Conservation (phyloP, 2,329 filamentous ascomycete genomes). For the Nigrospora osmanthi region DNA sequence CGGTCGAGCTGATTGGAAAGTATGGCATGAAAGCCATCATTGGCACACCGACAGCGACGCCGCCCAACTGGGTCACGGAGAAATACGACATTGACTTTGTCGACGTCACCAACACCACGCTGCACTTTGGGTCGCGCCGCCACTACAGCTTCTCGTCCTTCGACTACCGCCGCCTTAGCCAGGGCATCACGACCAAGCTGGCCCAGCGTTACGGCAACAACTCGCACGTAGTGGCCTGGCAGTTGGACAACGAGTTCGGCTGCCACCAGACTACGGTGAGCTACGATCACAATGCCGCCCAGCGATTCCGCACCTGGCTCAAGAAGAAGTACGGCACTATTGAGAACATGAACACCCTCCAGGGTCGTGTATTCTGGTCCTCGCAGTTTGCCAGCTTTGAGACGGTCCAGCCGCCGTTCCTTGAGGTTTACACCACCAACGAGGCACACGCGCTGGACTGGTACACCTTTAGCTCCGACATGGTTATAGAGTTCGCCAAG, state of each 20-base stretch:
- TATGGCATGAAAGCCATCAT: constrained; percentile 13
- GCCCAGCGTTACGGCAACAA: constrained; percentile 11
- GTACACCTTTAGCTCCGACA: constrained; percentile 14
- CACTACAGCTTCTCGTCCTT: constrained; percentile 15
- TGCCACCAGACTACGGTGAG: constrained; percentile 11
- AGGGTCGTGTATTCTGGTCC: constrained; percentile 15
- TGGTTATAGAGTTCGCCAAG: constrained; percentile 14
- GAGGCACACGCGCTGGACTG: constrained; percentile 13
- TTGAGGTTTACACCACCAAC: constrained; percentile 14
- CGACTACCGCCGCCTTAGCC: constrained; percentile 12
- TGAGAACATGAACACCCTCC: constrained; percentile 11
- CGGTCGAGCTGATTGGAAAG: constrained; percentile 7
- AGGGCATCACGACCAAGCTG: constrained; percentile 11
- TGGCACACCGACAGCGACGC: constrained; percentile 12
- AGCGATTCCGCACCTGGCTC: constrained; percentile 12
- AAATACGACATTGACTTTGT: constrained; percentile 12
- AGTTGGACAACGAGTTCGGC: constrained; percentile 16
- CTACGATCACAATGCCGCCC: constrained; percentile 11
- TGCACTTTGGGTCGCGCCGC: constrained; percentile 12
- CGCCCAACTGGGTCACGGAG: constrained; percentile 10
- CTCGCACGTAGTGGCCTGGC: constrained; percentile 10
- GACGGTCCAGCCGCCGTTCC: constrained; percentile 10
- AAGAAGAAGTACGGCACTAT: constrained; percentile 12
- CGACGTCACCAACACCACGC: constrained; percentile 11
- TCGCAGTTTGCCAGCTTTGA: constrained; percentile 12